A percentile compares a stretch with the other conserved stretches of the same genome.
Conservation (phyloP, 345 rosid genomes). For the Acer saccharum region DNA sequence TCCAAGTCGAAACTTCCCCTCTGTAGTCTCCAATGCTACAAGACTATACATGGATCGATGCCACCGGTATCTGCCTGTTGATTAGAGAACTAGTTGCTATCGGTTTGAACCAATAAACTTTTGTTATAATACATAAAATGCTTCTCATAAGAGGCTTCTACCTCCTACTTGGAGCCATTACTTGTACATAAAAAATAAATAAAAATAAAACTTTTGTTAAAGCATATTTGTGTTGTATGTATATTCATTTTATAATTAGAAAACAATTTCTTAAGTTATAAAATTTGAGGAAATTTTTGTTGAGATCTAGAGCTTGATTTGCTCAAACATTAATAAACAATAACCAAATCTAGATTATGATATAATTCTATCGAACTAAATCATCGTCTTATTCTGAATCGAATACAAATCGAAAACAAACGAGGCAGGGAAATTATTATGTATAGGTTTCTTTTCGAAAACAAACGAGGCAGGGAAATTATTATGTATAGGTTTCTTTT, state of each 20-base stretch:
- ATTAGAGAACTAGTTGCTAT: not conserved
- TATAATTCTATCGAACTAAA: too few species aligned
- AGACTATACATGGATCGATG: conserved; percentile 38
- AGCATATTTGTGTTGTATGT: not conserved
- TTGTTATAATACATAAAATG: not conserved
- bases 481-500: too few species aligned
- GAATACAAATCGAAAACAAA: too few species aligned
- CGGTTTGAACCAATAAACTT: not conserved
- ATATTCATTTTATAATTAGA: not conserved
- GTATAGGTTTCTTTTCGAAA: too few species aligned
- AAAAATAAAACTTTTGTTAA: not conserved
- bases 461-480: too few species aligned
- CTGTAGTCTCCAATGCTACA: conserved; percentile 59
- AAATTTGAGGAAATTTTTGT: not conserved
- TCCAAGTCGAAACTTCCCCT: conserved; percentile 57
- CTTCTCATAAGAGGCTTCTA: not conserved
- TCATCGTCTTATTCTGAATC: too few species aligned
- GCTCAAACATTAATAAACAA: too few species aligned
- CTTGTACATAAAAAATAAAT: not conserved
- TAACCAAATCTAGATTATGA: too few species aligned
- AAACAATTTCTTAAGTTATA: not conserved
- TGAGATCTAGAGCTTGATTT: too few species aligned
- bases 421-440: too few species aligned
- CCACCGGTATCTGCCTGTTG: conserved; percentile 25
- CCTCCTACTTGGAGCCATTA: not conserved